Evolutionary conservation across 768 basidiomycete species (phyloP), one percentile per base, ranked within the genome.

Genomic region (Chlorophyllum brunneum): DNA sequence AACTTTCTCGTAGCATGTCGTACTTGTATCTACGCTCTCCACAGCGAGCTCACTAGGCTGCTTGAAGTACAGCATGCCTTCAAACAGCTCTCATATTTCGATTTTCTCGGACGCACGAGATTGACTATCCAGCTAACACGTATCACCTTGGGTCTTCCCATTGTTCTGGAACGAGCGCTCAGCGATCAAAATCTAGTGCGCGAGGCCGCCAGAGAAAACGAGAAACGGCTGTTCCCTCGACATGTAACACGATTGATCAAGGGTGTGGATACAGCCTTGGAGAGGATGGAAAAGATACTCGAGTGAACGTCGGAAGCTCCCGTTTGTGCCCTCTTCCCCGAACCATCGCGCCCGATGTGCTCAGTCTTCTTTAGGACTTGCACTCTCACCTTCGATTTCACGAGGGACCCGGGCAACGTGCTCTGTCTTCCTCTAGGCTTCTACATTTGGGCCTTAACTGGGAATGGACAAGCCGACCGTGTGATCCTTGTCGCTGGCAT

Each of bases 21-120:
- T 26, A 83, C 85, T 23, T 91, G 89, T 64, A 75, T 92, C 15
- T 75, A 84, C 53, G 80, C 87, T 3, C 75, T 94, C 8, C 84
- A 86, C 63, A 68, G 80, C 18, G 83, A 90, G 59, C 76, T 92
- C 51, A 71, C 78, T n/a, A 81, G 84, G 33, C 78, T 92, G n/a
- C 78, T 92, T 56, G 90, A 93, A 61, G 77, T 92, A 18, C 91
- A 92, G 60, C 81, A 83, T 57, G 80, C 81, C 5, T 85, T 94
- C 54, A 81, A 85, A 22, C 76, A 82, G 45, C 76, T 92, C 22
- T 81, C 86, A 10, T 92, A 89, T 62, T 78, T 92, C 56, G 88
- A 92, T 65, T 68, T 93, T 54, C 72, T 83, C 42, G 84, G 85
- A 11, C 84, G 92, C 11, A 83, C 84, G 2, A 80, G 88, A 8